phyloP scores from a whole-genome alignment of 2,329 filamentous ascomycete genomes.

The Ascochyta clinopodiicola region DNA sequence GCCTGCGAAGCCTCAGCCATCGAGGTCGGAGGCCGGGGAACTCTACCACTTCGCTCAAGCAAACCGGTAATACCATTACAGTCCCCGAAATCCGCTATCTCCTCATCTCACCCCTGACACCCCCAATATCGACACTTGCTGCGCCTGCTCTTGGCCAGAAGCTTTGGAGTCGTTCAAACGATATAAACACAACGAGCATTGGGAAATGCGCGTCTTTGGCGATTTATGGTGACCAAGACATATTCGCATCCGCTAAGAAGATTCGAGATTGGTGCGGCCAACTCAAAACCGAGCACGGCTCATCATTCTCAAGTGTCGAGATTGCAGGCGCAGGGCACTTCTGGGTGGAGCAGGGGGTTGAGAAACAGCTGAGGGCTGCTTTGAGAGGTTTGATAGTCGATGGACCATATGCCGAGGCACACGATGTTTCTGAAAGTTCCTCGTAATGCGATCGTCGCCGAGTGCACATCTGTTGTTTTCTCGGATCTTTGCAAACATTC shows the following conservation, averaged over 20 bases:
- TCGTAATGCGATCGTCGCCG: background rate
- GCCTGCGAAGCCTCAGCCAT: conserved; percentile 40
- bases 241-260: conserved; percentile 71
- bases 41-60: conserved; percentile 15
- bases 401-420: background rate
- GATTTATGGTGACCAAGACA: conserved; percentile 77
- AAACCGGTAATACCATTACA: conserved; percentile 6
- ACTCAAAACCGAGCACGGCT: conserved; percentile 50
- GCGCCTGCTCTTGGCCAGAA: conserved; percentile 41
- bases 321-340: conserved; percentile 60
- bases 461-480: background rate
- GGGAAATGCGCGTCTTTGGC: conserved; percentile 61
- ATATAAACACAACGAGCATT: conserved; percentile 24
- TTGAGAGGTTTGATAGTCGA: conserved; percentile 52
- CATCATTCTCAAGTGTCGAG: conserved; percentile 51
- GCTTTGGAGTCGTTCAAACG: conserved; percentile 34
- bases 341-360: conserved; percentile 53
- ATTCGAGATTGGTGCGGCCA: conserved; percentile 70
- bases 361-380: conserved; percentile 48
- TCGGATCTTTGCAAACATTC: background rate
- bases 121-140: conserved; percentile 49
- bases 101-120: conserved; percentile 56
- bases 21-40: conserved; percentile 20
- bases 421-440: background rate
- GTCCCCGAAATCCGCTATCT: conserved; percentile 48